Evolutionary conservation across 2,329 filamentous ascomycete species (phyloP), one percentile per base, ranked within the genome.

Genomic region (Fusarium neocosmosporiellum): DNA sequence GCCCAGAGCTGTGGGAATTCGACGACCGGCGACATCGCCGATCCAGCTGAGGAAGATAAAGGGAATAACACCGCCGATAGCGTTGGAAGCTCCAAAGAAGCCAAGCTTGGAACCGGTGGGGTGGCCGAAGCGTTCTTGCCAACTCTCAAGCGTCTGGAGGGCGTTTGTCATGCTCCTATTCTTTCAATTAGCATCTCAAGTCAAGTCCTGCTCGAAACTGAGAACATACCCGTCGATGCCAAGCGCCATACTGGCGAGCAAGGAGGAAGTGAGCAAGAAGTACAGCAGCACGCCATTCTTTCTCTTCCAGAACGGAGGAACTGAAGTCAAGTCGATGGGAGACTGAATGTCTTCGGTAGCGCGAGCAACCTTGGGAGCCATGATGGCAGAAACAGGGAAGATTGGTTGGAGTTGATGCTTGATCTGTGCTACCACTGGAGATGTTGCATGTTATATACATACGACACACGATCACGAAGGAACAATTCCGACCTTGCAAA

Each of bases 201-300:
- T 24, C 0, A 10, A 16, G 13, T 7, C 2, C 16, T 33, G n/a
- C 2, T 2, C 14, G 18, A 11, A 9, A 13, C 7, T 7, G 9
- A 10, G 3, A n/a, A 78, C 81, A 71, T 76, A 83, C 70, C 83
- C 83, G 41, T 84, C 83, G 46, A 84, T 84, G 16, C 83, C 83
- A 31, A 83, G 76, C 4, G 83, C 82, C 27, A 82, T 81, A 66
- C 83, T 85, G 36, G 83, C 81, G 34, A 84, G 71, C 1, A 84
- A 77, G 6, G 83, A 85, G 0, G 83, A 84, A 0, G 83, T 85
- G 18, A 85, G 78, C 5, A 85, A 72, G 39, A 85, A 84, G 70
- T 85, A 85, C 5, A 85, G 75, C 18, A 84, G 71, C 4, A 84
- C 76, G 2, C 83, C 83, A 79, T 85, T 86, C 54, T 83, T 84